Percentiles rank a stretch among this genome's conserved stretches.
phyloP scores from a whole-genome alignment of 164 flowering plant genomes.

The Berberis thunbergii region DNA sequence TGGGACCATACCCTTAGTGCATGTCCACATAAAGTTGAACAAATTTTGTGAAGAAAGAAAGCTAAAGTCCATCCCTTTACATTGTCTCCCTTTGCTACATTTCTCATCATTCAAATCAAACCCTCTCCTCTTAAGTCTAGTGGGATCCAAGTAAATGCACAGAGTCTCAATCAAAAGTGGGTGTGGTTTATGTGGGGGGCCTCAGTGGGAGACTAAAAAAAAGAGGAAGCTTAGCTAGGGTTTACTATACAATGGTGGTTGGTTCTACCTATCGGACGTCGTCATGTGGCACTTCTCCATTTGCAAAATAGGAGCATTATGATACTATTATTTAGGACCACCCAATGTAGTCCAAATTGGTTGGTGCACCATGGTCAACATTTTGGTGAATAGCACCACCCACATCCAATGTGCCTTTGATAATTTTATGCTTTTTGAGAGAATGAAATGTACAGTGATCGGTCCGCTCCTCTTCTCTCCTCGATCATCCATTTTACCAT shows the following conservation, averaged over 20 bases:
- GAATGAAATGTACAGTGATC: too few species aligned
- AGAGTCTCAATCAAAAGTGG: conserved; percentile 15
- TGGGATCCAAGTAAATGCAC: conserved; percentile 29
- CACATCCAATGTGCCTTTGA: neutral
- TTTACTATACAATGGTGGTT: conserved; percentile 6
- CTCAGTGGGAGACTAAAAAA: neutral
- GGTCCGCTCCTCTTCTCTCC: too few species aligned
- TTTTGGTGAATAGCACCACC: neutral
- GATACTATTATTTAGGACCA: neutral
- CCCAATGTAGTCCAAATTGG: neutral
- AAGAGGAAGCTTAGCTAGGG: neutral
- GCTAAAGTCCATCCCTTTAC: too few species aligned
- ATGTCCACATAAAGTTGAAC: conserved; percentile 39
- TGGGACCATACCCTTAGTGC: conserved; percentile 2
- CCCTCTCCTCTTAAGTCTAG: conserved; percentile 3
- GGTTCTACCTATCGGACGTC: neutral
- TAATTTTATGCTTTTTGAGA: too few species aligned
- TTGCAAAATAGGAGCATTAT: neutral
- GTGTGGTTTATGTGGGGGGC: conserved; percentile 2
- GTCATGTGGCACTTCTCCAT: conserved; percentile 7
- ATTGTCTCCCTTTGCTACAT: too few species aligned
- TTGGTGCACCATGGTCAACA: neutral
- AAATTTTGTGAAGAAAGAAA: conserved; percentile 1
- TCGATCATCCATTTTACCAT: too few species aligned
- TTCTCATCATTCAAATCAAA: neutral